Evolutionary conservation across 768 basidiomycete genomes (phyloP).

Genomic region (Leccinum variicolor): DNA sequence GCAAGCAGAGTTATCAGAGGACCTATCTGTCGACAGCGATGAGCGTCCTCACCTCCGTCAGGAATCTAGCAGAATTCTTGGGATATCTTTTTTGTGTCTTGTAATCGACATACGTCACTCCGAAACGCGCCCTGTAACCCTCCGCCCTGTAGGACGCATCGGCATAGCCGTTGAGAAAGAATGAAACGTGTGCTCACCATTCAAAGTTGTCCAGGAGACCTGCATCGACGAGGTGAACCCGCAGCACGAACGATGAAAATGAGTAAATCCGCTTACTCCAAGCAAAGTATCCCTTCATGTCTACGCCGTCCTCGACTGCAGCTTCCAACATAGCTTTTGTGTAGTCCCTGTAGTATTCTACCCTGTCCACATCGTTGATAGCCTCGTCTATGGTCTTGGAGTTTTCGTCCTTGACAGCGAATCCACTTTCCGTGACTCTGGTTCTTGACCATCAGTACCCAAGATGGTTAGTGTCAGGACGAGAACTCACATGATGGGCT

Average conservation of each 20-base stretch:
- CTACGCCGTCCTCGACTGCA: conserved; percentile 63
- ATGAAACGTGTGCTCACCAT: conserved; percentile 37
- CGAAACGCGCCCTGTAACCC: conserved; percentile 67
- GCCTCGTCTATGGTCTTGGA: conserved; percentile 52
- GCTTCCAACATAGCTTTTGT: conserved; percentile 55
- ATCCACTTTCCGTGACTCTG: conserved; percentile 75
- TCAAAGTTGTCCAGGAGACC: conserved; percentile 75
- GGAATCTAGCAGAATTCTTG: conserved; percentile 61
- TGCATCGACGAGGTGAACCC: conserved; percentile 20
- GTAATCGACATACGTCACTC: conserved; percentile 74
- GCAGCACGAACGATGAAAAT: neutral
- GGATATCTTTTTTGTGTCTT: conserved; percentile 65
- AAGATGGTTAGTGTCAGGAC: neutral
- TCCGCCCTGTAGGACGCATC: conserved; percentile 44
- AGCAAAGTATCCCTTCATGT: conserved; percentile 63
- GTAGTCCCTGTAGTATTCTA: conserved; percentile 65
- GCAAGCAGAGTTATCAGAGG: neutral
- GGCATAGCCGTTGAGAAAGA: neutral
- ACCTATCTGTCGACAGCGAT: neutral
- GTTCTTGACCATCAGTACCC: neutral
- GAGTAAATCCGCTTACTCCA: conserved; percentile 51
- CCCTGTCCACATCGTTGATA: conserved; percentile 56
- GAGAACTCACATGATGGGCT: conserved; percentile 54
- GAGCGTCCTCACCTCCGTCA: conserved; percentile 44
- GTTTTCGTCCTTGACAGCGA: conserved; percentile 66